Conservation (phyloP, 768 basidiomycete species). For the Paxillus rubicundulus region DNA sequence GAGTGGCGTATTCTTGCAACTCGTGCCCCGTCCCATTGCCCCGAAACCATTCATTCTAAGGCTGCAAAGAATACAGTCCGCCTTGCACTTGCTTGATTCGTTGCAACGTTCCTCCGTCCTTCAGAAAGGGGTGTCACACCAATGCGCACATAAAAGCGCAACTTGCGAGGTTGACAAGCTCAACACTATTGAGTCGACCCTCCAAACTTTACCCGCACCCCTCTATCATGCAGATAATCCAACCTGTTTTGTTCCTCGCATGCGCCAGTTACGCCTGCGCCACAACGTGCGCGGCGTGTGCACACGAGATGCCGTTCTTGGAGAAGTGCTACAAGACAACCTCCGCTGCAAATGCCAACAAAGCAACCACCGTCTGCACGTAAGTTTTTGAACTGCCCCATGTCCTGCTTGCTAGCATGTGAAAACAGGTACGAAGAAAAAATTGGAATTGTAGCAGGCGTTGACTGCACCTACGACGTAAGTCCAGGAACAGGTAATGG, state of each 20-base stretch:
- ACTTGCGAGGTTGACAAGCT: too few species aligned
- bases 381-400: neutral
- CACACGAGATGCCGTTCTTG: neutral
- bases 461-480: neutral
- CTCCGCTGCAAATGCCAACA: neutral
- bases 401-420: too few species aligned
- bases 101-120: too few species aligned
- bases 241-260: neutral
- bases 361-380: neutral
- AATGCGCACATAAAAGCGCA: too few species aligned
- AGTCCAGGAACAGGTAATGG: neutral
- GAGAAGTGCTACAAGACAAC: neutral
- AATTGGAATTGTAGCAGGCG: neutral
- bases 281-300: neutral
- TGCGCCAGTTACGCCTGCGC: neutral
- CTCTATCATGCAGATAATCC: neutral
- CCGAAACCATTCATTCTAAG: too few species aligned
- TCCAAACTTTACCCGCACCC: neutral
- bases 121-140: too few species aligned
- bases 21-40: too few species aligned
- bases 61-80: too few species aligned
- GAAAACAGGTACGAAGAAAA: constrained; percentile 1
- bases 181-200: neutral
- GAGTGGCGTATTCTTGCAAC: too few species aligned
- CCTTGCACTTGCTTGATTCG: too few species aligned